Conservation (phyloP, 805 yeast genomes). For the Helenozyma rhizophorensis region DNA sequence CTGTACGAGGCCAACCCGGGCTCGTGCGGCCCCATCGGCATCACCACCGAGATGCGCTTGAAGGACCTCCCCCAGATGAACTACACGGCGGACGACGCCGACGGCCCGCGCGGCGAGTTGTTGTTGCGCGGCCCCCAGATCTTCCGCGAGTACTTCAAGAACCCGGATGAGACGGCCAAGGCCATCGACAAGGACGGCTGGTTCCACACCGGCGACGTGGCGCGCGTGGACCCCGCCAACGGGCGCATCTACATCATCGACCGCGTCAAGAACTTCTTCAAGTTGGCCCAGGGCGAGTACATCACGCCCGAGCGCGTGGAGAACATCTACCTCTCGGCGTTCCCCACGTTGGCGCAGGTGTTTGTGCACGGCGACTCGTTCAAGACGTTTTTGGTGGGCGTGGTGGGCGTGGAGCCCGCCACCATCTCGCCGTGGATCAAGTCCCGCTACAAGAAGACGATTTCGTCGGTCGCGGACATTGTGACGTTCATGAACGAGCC, state of each 20-base stretch:
- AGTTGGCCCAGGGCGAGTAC: slow-evolving; percentile 19
- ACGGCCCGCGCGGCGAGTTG: slow-evolving; percentile 27
- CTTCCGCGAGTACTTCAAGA: slow-evolving; percentile 22
- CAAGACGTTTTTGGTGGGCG: slow-evolving; percentile 52
- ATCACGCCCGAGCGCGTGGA: slow-evolving; percentile 17
- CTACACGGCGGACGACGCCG: slow-evolving; percentile 17
- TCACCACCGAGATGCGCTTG: slow-evolving; percentile 18
- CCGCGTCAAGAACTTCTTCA: slow-evolving; percentile 17
- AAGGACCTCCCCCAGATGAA: slow-evolving; percentile 23
- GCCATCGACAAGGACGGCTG: slow-evolving; percentile 20
- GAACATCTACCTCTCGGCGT: slow-evolving; percentile 30
- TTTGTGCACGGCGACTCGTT: slow-evolving; percentile 64
- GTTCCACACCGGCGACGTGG: slow-evolving; percentile 41
- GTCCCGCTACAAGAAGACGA: slow-evolving; percentile 2
- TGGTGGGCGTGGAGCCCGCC: slow-evolving; percentile 56
- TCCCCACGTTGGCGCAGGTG: slow-evolving; percentile 48
- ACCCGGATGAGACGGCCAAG: slow-evolving; percentile 21
- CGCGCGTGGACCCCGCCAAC: slow-evolving; percentile 37
- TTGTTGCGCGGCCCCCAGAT: slow-evolving; percentile 24
- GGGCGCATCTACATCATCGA: slow-evolving; percentile 27
- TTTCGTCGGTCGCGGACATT: slow-evolving; percentile 17
- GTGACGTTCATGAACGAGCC: slow-evolving; percentile 22
- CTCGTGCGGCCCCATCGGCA: slow-evolving; percentile 20
- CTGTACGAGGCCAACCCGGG: slow-evolving; percentile 20
- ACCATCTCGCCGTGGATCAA: slow-evolving; percentile 11